Conservation (phyloP, 495 filamentous ascomycete genomes). For the Neurospora sublineolata region DNA sequence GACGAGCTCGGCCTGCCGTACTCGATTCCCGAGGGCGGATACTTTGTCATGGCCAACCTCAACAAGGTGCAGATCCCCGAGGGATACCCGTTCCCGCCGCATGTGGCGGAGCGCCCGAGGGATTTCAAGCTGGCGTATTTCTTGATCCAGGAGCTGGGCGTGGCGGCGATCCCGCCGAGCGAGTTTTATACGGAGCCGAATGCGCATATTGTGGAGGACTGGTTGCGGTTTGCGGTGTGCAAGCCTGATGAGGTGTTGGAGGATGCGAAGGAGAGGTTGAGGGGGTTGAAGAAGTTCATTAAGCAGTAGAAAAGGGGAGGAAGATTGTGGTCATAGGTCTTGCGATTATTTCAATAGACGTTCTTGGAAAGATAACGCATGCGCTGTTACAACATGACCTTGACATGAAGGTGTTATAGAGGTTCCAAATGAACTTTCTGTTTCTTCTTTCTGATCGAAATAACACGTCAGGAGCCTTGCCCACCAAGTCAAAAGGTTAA, state of each 20-base stretch:
- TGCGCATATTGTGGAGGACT: slow-evolving; percentile 78
- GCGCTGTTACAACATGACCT: background rate
- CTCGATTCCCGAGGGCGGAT: slow-evolving; percentile 88
- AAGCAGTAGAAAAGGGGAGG: slow-evolving; percentile 4
- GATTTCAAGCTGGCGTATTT: slow-evolving; percentile 96
- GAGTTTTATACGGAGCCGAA: slow-evolving; percentile 89
- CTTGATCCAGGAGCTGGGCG: slow-evolving; percentile 87
- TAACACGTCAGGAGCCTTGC: background rate
- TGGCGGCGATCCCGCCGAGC: slow-evolving; percentile 89
- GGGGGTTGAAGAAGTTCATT: slow-evolving; percentile 76
- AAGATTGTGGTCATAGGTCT: background rate
- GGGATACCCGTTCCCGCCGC: slow-evolving; percentile 75
- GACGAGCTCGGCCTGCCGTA: slow-evolving; percentile 83
- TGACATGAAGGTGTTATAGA: background rate
- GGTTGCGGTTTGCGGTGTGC: slow-evolving; percentile 90
- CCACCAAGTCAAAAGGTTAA: no score
- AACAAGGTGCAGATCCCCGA: slow-evolving; percentile 68
- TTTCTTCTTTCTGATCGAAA: background rate
- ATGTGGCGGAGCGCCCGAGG: slow-evolving; percentile 71
- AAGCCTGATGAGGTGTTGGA: slow-evolving; percentile 88
- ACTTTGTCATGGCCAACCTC: slow-evolving; percentile 92
- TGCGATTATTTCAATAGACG: background rate
- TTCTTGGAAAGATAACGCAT: background rate
- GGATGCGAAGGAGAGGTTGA: slow-evolving; percentile 75
- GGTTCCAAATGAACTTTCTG: background rate